These are phyloP conservation scores for Smittium culicis DNA, from an alignment of 371 early-diverging fungal species.

Conservation along the genomic window DNA sequence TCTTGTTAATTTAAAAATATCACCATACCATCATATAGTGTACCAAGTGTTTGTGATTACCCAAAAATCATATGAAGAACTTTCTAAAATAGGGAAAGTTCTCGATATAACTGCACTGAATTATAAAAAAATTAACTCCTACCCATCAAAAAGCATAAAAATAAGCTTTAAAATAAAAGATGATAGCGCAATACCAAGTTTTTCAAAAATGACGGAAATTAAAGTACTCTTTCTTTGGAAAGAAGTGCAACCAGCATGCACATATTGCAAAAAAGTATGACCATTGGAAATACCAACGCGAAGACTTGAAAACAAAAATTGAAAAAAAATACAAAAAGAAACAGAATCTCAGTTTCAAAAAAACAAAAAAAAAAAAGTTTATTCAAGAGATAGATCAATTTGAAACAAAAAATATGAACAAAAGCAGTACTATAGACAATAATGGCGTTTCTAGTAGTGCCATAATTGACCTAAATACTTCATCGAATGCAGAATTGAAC, in stretches of 20 bases:
- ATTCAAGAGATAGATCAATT: not conserved
- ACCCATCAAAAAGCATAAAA: not conserved
- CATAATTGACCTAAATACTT: too few species aligned
- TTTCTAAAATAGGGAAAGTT: not conserved
- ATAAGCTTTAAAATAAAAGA: not conserved
- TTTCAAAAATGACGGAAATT: not conserved
- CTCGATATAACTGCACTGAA: not conserved
- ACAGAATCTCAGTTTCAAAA: not conserved
- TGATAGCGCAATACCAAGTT: not conserved
- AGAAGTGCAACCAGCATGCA: not conserved
- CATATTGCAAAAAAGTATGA: not conserved
- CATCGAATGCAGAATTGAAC: too few species aligned
- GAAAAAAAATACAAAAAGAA: too few species aligned
- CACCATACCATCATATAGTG: not conserved
- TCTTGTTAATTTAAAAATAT: not conserved
- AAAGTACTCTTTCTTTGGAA: not conserved
- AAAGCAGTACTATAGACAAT: too few species aligned
- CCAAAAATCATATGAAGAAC: not conserved
- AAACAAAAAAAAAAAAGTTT: not conserved
- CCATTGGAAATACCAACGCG: not conserved
- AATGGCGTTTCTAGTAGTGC: too few species aligned
- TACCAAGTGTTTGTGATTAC: not conserved
- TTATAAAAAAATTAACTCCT: not conserved
- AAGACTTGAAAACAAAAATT: not conserved
- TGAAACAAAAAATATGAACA: too few species aligned